A percentile compares a stretch with the other conserved stretches of the same genome.
phyloP scores from a whole-genome alignment of 2,329 filamentous ascomycete genomes.

The Exophiala xenobiotica region DNA sequence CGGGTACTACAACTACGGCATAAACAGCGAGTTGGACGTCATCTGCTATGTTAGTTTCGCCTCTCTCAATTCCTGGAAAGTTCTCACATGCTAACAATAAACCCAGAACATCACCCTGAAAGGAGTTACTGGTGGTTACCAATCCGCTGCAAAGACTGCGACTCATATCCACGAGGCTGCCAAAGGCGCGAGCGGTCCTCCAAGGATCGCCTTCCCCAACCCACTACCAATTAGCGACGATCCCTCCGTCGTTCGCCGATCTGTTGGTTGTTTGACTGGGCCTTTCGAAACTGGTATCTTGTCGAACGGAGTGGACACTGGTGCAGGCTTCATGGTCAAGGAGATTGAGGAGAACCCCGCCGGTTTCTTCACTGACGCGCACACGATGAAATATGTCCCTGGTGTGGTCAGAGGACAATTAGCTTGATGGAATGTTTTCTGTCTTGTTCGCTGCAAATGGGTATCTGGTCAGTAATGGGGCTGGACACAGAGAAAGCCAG shows the following conservation, averaged over 20 bases:
- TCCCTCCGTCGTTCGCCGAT: constrained; percentile 29
- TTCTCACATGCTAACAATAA: constrained; percentile 3
- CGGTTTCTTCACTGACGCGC: constrained; percentile 55
- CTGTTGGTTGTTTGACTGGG: constrained; percentile 30
- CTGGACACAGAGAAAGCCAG: no score
- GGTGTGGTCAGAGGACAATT: constrained; percentile 56
- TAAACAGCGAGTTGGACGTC: constrained; percentile 49
- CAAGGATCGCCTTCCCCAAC: constrained; percentile 54
- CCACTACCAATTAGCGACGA: constrained; percentile 41
- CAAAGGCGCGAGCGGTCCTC: constrained; percentile 50
- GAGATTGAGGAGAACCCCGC: constrained; percentile 53
- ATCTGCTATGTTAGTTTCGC: constrained; percentile 40
- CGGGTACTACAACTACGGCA: constrained; percentile 54
- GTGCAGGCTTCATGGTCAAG: constrained; percentile 49
- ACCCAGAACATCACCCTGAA: constrained; percentile 51
- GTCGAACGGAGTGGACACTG: constrained; percentile 46
- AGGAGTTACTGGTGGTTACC: constrained; percentile 51
- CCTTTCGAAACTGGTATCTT: constrained; percentile 47
- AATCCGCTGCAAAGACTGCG: constrained; percentile 52
- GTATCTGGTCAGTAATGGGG: no score
- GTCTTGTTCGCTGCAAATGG: no score
- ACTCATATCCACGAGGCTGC: constrained; percentile 57
- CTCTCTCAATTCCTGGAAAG: not conserved
- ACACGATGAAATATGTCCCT: constrained; percentile 50
- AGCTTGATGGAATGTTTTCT: constrained; percentile 18